Conservation (phyloP, 768 basidiomycete genomes). For the Tylopilus balloui region DNA sequence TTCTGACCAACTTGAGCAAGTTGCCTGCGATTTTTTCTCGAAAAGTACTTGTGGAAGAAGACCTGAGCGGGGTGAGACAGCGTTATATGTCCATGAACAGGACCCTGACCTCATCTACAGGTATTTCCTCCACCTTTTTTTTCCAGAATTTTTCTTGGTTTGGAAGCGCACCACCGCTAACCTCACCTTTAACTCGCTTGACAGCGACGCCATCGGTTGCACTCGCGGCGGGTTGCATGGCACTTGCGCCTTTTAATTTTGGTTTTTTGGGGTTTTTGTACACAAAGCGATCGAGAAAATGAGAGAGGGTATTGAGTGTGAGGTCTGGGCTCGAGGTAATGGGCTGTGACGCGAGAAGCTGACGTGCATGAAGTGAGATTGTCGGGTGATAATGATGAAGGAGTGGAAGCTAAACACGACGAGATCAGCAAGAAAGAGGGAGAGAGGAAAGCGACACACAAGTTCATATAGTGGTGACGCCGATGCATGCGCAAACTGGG, state of each 20-base stretch:
- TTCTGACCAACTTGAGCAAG: constrained; percentile 40
- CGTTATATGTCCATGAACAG: background rate
- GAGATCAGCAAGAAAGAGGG: background rate
- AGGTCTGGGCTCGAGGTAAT: constrained; percentile 85
- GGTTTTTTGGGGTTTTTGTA: constrained; percentile 91
- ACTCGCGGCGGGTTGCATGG: constrained; percentile 91
- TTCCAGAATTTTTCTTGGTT: constrained; percentile 77
- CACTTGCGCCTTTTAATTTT: constrained; percentile 70
- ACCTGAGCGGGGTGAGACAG: constrained; percentile 39
- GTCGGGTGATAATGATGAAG: constrained; percentile 88
- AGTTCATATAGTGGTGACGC: constrained; percentile 86
- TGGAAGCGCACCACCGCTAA: constrained; percentile 45
- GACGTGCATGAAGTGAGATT: constrained; percentile 77
- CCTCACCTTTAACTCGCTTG: constrained; percentile 64
- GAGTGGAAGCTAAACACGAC: constrained; percentile 59
- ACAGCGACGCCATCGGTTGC: constrained; percentile 60
- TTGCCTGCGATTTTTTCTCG: constrained; percentile 57
- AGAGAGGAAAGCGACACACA: constrained; percentile 41
- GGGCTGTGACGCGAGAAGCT: constrained; percentile 68
- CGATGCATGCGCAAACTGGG: constrained; percentile 77
- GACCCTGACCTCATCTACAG: constrained; percentile 75
- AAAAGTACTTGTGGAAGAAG: constrained; percentile 91
- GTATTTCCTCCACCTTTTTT: constrained; percentile 64
- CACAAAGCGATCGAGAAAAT: constrained; percentile 96
- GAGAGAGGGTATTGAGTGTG: constrained; percentile 85